Conservation (phyloP, 805 yeast genomes). For the Ogataea trehalophila region DNA sequence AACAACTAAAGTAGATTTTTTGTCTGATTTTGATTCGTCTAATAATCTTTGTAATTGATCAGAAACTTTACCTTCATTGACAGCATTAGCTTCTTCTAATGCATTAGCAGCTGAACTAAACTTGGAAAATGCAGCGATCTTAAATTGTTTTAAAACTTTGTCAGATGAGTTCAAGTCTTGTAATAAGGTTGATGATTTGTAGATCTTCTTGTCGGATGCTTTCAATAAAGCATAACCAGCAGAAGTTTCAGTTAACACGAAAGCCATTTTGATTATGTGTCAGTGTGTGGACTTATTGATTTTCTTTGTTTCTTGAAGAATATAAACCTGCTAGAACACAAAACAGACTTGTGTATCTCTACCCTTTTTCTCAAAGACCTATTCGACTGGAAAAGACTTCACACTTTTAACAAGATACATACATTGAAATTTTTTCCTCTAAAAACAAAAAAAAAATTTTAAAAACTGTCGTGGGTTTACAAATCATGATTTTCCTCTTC, state of each 20-base stretch:
- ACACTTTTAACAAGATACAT: too few species aligned
- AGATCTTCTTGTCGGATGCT: constrained; percentile 95
- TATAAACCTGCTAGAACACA: neutral
- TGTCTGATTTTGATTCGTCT: constrained; percentile 71
- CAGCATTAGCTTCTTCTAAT: constrained; percentile 87
- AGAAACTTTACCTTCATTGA: constrained; percentile 91
- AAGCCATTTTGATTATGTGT: constrained; percentile 50
- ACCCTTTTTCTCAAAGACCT: too few species aligned
- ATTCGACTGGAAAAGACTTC: too few species aligned
- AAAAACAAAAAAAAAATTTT: too few species aligned
- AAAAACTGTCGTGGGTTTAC: too few species aligned
- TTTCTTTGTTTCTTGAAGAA: neutral
- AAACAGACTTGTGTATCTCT: too few species aligned
- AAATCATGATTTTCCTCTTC: too few species aligned
- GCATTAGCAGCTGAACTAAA: constrained; percentile 94
- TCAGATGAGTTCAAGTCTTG: constrained; percentile 78
- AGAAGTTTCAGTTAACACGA: constrained; percentile 93
- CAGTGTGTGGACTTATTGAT: constrained; percentile 1
- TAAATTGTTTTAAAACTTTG: constrained; percentile 84
- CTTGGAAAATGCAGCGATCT: constrained; percentile 93
- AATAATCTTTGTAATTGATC: constrained; percentile 73
- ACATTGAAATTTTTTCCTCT: too few species aligned
- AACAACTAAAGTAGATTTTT: constrained; percentile 82
- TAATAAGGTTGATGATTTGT: constrained; percentile 72
- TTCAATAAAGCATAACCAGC: constrained; percentile 98